Evolutionary conservation across 2,329 filamentous ascomycete genomes (phyloP).

Genomic region (Paramyrothecium sp.): DNA sequence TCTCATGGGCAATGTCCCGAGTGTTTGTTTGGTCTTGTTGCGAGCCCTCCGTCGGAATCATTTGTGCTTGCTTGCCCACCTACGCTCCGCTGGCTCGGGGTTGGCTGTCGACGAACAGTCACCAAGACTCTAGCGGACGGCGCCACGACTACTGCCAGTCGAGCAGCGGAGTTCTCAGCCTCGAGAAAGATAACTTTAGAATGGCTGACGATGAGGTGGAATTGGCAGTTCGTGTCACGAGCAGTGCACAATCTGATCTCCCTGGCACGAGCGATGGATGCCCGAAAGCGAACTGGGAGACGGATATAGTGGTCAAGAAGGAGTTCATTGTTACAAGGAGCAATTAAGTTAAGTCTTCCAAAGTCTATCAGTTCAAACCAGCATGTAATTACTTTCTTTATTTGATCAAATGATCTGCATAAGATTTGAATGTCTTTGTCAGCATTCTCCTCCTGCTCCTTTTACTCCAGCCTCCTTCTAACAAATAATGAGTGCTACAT

Average conservation of each 20-base stretch:
- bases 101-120: conserved; percentile 2
- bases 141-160: conserved; percentile 5
- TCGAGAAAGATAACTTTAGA: conserved; percentile 6
- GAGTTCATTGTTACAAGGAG: neutral
- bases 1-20: conserved; percentile 11
- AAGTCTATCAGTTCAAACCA: too few relatives aligned
- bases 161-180: conserved; percentile 8
- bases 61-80: conserved; percentile 12
- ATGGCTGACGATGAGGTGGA: conserved; percentile 12
- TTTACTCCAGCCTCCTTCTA: too few relatives aligned
- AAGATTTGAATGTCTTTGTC: too few relatives aligned
- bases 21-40: conserved; percentile 12
- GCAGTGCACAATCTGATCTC: neutral
- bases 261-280: neutral
- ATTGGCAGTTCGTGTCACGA: neutral
- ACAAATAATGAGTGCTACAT: too few relatives aligned
- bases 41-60: conserved; percentile 11
- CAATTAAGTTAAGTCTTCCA: too few relatives aligned
- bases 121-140: conserved; percentile 8
- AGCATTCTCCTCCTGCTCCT: too few relatives aligned
- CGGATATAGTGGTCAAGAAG: neutral
- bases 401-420: too few relatives aligned
- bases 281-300: neutral
- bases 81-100: conserved; percentile 10
- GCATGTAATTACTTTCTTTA: too few relatives aligned